Percentiles rank a stretch among this genome's conserved stretches.
These are phyloP conservation scores for Grigorovia transvaalensis DNA, from an alignment of 805 yeast genomes.

Conservation along the genomic window DNA sequence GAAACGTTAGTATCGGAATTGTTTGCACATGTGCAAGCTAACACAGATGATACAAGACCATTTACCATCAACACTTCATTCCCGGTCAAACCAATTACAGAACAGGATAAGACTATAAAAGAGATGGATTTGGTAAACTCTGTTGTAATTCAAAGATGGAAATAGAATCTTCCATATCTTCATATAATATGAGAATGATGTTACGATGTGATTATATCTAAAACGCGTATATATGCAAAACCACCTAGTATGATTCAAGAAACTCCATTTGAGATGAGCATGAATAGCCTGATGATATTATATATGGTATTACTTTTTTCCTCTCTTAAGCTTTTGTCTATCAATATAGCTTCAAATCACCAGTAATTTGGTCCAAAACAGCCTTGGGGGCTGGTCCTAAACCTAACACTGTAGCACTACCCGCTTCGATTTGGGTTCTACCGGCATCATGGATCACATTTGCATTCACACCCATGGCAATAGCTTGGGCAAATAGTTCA, in stretches of 20 bases:
- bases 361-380: constrained; percentile 72
- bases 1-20: constrained; percentile 54
- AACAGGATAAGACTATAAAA: constrained; percentile 45
- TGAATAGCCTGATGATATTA: background rate
- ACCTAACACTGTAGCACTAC: constrained; percentile 93
- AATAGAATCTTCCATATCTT: constrained; percentile 5
- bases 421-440: constrained; percentile 91
- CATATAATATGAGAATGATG: no score
- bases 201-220: no score
- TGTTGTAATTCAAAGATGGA: constrained; percentile 87
- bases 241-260: no score
- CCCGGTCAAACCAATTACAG: constrained; percentile 66
- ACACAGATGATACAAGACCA: constrained; percentile 36
- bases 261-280: no score
- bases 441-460: constrained; percentile 92
- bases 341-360: constrained; percentile 63
- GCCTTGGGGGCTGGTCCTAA: constrained; percentile 91
- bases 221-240: no score
- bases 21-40: constrained; percentile 54
- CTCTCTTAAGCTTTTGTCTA: background rate
- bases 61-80: constrained; percentile 70
- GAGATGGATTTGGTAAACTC: constrained; percentile 74
- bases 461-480: constrained; percentile 67
- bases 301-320: background rate
- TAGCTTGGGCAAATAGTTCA: constrained; percentile 67